These are phyloP conservation scores for Adansonia gregorii DNA, from an alignment of 441 rosid species.

Conservation along the genomic window DNA sequence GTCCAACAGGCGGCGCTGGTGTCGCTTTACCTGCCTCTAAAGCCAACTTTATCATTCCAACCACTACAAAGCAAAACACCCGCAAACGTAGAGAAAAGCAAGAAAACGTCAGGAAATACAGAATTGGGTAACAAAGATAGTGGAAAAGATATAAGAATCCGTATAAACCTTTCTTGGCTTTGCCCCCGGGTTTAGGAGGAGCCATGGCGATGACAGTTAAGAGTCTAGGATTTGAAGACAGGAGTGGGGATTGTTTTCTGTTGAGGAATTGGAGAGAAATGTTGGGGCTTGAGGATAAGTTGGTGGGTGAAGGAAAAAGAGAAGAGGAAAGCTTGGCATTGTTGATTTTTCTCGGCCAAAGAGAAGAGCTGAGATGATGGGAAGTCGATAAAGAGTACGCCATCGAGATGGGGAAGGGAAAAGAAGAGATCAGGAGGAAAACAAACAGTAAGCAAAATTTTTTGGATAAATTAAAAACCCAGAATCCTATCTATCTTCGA, in stretches of 20 bases:
- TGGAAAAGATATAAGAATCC: not conserved
- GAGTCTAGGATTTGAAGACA: conserved; percentile 42
- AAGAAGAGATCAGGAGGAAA: too few species aligned
- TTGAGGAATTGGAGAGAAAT: conserved; percentile 42
- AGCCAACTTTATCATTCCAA: conserved; percentile 82
- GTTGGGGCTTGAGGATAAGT: conserved; percentile 43
- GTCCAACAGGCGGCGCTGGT: conserved; percentile 96
- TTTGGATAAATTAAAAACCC: not conserved
- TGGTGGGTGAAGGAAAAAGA: conserved; percentile 37
- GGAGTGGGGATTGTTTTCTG: conserved; percentile 35
- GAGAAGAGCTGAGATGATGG: conserved; percentile 25
- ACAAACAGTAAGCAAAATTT: too few species aligned
- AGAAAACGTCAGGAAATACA: not conserved
- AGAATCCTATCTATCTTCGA: not conserved
- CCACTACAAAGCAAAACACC: conserved; percentile 46
- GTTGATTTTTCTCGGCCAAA: conserved; percentile 18
- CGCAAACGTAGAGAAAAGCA: not conserved
- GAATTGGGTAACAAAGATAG: not conserved
- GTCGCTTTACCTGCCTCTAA: conserved; percentile 95
- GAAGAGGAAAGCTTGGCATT: conserved; percentile 42
- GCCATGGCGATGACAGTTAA: conserved; percentile 69
- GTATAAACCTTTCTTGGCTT: conserved; percentile 59
- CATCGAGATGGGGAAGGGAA: conserved; percentile 32
- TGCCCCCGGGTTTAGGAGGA: conserved; percentile 72
- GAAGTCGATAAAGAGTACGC: conserved; percentile 42